A percentile compares a stretch with the other conserved stretches of the same genome.
Evolutionary conservation across 106 monocot genomes (phyloP).

Genomic region (Dioscorea zingiberensis): DNA sequence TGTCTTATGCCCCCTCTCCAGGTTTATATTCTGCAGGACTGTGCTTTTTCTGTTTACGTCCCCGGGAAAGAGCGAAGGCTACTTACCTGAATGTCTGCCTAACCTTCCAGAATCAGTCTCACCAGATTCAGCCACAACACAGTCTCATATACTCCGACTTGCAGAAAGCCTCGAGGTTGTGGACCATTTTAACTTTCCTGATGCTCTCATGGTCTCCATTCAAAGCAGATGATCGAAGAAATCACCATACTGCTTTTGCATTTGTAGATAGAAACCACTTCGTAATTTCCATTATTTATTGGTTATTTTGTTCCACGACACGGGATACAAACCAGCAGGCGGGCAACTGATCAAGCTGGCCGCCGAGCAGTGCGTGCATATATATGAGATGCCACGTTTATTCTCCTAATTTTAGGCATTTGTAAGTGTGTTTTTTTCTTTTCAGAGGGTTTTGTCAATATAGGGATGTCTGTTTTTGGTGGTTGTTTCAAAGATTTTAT

Average conservation of each 20-base stretch:
- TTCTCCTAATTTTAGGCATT: not conserved
- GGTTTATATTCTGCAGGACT: conserved; percentile 13
- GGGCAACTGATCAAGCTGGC: not conserved
- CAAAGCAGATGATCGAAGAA: not conserved
- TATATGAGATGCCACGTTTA: not conserved
- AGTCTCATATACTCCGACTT: not conserved
- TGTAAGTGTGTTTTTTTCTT: too few species aligned
- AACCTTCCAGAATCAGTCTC: conserved; percentile 12
- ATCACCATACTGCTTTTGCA: not conserved
- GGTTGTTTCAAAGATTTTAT: too few species aligned
- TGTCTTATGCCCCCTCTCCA: not conserved
- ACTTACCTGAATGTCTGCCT: conserved; percentile 7
- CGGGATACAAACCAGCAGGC: not conserved
- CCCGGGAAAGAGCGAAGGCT: not conserved
- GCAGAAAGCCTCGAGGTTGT: conserved; percentile 9
- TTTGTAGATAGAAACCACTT: conserved; percentile 2
- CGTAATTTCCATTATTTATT: not conserved
- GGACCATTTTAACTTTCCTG: conserved; percentile 1
- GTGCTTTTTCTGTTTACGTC: conserved; percentile 1
- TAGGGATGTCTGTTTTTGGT: too few species aligned
- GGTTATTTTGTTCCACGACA: not conserved
- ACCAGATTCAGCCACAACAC: conserved; percentile 2
- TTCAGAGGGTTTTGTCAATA: too few species aligned
- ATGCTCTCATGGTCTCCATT: not conserved
- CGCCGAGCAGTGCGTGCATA: not conserved